Evolutionary conservation across 2,329 filamentous ascomycete species (phyloP), one percentile per base, ranked within the genome.

Genomic region (Aureobasidium subglaciale): DNA sequence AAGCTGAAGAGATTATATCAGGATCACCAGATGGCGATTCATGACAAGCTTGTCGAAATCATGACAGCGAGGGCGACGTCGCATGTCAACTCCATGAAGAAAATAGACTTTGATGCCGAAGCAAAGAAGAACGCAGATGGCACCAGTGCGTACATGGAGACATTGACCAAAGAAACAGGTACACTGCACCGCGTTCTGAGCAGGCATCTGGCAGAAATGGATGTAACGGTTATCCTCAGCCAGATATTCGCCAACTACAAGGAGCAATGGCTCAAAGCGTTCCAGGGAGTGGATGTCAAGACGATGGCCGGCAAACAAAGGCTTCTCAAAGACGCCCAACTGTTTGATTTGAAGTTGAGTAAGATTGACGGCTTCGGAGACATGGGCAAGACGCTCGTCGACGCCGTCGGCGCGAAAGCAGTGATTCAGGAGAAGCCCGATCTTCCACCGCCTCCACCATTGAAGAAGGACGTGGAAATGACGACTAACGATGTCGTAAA

Each of bases 41-140:
- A 93, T 68, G 90, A 95, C 65, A 96, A 96, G 68, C 76, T 96
- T 1, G 87, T 95, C 16, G 90, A 95, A 61, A 96, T 96, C 50
- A 95, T 96, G 87, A 86, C 84, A 55, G 83, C 83, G 1, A 83
- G 90, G 5, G 88, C 89, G 1, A 75, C 81, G 4, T 75, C 85
- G 6, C 90, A 92, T 64, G 84, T 89, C 35, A 86, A 84, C 65
- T 81, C 83, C 22, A 85, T 96, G 75, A 85, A 81, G 66, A 80
- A 82, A 46, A 81, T 91, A 38, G 78, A 88, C 60, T 96, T 90
- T 87, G 85, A 92, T 61, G 11, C 71, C 74, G 50, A 54, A 27
- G 42, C 69, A 66, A 10, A 74, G 73, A 38, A 65, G 71, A 49
- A 68, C 69, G 37, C 20, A 15, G 57, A 59, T 10, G 58, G 55